These are phyloP conservation scores for Syncephalastrum contaminatum DNA, from an alignment of 371 early-diverging fungal genomes.

Conservation along the genomic window DNA sequence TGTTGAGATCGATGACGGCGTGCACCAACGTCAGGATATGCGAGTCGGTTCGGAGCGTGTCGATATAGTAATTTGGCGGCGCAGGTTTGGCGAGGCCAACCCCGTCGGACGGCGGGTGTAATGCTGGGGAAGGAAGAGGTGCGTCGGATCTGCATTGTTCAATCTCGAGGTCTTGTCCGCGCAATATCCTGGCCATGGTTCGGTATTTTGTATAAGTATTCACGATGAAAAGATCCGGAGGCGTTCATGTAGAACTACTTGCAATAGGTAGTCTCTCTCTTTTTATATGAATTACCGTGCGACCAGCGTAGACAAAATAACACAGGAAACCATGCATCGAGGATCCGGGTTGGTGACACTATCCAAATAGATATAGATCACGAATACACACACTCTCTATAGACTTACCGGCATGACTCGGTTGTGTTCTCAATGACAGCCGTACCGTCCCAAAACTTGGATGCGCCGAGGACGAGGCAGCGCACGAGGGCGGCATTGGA, in stretches of 20 bases:
- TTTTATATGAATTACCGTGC: slow-evolving; percentile 39
- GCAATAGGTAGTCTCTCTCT: not conserved
- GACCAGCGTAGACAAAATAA: slow-evolving; percentile 55
- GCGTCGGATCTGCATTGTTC: slow-evolving; percentile 14
- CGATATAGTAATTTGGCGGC: slow-evolving; percentile 14
- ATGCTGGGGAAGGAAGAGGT: slow-evolving; percentile 17
- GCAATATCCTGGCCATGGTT: slow-evolving; percentile 23
- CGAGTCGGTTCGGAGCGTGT: slow-evolving; percentile 33
- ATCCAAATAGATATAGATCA: not conserved
- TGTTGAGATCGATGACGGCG: slow-evolving; percentile 51
- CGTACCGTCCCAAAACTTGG: slow-evolving; percentile 65
- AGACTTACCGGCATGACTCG: slow-evolving; percentile 42
- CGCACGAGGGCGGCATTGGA: slow-evolving; percentile 68
- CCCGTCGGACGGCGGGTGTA: slow-evolving; percentile 7
- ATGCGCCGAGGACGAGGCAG: slow-evolving; percentile 55
- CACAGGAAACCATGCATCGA: slow-evolving; percentile 60
- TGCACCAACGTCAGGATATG: slow-evolving; percentile 38
- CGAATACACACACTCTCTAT: no score
- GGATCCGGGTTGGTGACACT: slow-evolving; percentile 68
- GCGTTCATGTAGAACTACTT: not conserved
- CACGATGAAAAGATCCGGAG: slow-evolving; percentile 1
- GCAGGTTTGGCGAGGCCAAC: slow-evolving; percentile 6
- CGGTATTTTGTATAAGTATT: no score
- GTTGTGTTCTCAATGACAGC: slow-evolving; percentile 58
- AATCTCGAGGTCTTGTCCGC: slow-evolving; percentile 45